phyloP scores from a whole-genome alignment of 805 yeast species.

The Crinitomyces ghanaensis region DNA sequence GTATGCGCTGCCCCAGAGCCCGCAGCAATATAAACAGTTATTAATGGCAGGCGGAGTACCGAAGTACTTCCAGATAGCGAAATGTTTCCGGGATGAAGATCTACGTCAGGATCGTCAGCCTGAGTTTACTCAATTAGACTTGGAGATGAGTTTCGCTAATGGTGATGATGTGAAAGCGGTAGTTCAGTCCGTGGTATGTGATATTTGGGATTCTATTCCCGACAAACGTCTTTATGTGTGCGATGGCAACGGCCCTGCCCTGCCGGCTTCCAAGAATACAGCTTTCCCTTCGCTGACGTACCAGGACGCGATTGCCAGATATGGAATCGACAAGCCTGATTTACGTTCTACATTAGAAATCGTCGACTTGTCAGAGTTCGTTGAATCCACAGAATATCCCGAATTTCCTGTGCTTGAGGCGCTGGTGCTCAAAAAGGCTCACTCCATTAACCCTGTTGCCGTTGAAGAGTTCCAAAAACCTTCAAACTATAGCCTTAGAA shows the following conservation, averaged over 20 bases:
- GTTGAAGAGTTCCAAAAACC: conserved; percentile 2
- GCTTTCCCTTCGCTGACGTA: conserved; percentile 37
- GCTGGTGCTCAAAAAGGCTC: conserved; percentile 41
- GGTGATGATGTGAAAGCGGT: conserved; percentile 54
- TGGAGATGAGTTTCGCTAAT: conserved; percentile 81
- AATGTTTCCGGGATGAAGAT: conserved; percentile 94
- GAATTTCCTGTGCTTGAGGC: conserved; percentile 67
- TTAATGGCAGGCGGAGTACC: conserved; percentile 89
- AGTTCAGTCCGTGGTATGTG: conserved; percentile 45
- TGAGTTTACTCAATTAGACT: conserved; percentile 93
- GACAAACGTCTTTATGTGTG: conserved; percentile 24
- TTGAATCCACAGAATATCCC: conserved; percentile 27
- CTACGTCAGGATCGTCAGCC: conserved; percentile 92
- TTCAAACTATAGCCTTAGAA: conserved; percentile 9
- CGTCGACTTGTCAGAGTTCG: conserved; percentile 34
- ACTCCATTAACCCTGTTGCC: conserved; percentile 8
- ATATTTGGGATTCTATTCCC: conserved; percentile 44
- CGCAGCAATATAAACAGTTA: conserved; percentile 93
- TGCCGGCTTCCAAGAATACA: conserved; percentile 1
- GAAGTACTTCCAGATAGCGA: conserved; percentile 80
- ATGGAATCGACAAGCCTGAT: conserved; percentile 95
- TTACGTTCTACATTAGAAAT: conserved; percentile 46
- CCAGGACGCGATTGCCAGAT: conserved; percentile 52
- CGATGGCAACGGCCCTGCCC: conserved; percentile 8
- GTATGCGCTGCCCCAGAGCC: conserved; percentile 94